Base-by-base conservation (phyloP, 352 stramenopile genomes). In the Phytopythium delawarense region DNA sequence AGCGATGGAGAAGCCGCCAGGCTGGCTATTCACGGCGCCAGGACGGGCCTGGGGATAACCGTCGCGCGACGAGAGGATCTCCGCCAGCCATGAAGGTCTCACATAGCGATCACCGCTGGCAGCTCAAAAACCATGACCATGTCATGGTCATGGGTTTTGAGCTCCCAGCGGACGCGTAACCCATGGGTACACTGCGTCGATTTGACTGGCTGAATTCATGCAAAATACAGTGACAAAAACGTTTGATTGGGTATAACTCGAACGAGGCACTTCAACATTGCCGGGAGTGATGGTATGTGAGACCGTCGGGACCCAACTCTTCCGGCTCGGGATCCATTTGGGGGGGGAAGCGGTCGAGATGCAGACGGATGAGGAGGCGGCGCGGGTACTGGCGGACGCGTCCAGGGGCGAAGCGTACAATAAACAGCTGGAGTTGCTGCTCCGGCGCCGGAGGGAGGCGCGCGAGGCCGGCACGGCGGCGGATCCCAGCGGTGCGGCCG, bases 331-430 rank as follows among this genome's bases (percentile, higher is more conserved):
- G 7, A 16, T 34, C 44, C 16, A 34, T 64, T 59, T 32, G 34
- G 57, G 51, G 57, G 51, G 20, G 16, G 30, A 67, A 55, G 18
- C 4, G 28, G 28, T 5, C 42, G 16, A 23, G 23, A 89, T 89
- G 80, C 78, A 89, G 61, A 81, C 77, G 39, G 80, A 89, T 21
- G 35, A 67, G 6, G 28, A 46, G 20, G 56, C 63, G 8, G 55
- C 66, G 11, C 15, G 55, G 30, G 54, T 64, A 25, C 56, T 70
- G 58, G 68, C 68, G 9, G 50, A 61, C 9, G 39, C 18, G 18
- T 49, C 59, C 23, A 51, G 72, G 56, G 55, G 61, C 20, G 78
- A 84, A n/a, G 74, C 77, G 7, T 66, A 73, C 51, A 81, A 70
- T 35, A 85, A 88, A 30, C 71, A 79, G 52, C 49, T 87, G 15